A percentile compares a stretch with the other conserved stretches of the same genome.
Evolutionary conservation across 2,329 filamentous ascomycete species (phyloP).

Genomic region (Talaromyces sp.): DNA sequence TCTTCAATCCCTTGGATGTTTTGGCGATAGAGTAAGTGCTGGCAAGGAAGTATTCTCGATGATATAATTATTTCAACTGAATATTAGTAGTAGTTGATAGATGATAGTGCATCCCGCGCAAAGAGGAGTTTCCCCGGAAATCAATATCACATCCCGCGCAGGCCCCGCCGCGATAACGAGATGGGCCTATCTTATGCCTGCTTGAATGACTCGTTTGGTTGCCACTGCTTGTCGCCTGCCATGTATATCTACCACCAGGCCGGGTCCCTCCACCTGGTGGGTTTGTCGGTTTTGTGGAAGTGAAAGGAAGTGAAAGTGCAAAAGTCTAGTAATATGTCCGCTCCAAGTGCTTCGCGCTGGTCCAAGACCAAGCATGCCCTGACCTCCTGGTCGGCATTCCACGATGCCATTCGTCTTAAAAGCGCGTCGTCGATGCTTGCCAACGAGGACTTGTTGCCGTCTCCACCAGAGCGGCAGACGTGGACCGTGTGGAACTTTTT

Average conservation of each 20-base stretch:
- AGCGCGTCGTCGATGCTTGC: slow-evolving; percentile 18
- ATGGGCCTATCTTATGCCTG: not conserved
- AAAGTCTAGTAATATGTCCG: slow-evolving; percentile 6
- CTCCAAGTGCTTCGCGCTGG: slow-evolving; percentile 9
- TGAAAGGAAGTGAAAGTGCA: not conserved
- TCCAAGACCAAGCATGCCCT: slow-evolving; percentile 11
- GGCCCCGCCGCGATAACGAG: not conserved
- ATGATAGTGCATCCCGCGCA: not conserved
- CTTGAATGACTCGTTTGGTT: not conserved
- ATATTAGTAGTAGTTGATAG: no score
- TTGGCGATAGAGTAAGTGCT: not conserved
- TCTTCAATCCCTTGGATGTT: no score
- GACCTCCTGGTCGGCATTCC: slow-evolving; percentile 14
- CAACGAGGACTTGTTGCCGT: slow-evolving; percentile 20
- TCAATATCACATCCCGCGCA: not conserved
- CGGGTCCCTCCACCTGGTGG: not conserved
- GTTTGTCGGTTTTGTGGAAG: not conserved
- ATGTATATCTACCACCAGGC: not conserved
- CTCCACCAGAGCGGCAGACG: slow-evolving; percentile 17
- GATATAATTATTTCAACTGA: no score
- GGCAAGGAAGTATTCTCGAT: not conserved
- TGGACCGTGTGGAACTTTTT: slow-evolving; percentile 21
- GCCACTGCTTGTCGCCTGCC: not conserved
- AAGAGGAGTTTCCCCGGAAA: not conserved
- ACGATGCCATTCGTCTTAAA: slow-evolving; percentile 13